These are phyloP conservation scores for Fistulinella prunicolor DNA, from an alignment of 768 basidiomycete genomes.

Conservation along the genomic window DNA sequence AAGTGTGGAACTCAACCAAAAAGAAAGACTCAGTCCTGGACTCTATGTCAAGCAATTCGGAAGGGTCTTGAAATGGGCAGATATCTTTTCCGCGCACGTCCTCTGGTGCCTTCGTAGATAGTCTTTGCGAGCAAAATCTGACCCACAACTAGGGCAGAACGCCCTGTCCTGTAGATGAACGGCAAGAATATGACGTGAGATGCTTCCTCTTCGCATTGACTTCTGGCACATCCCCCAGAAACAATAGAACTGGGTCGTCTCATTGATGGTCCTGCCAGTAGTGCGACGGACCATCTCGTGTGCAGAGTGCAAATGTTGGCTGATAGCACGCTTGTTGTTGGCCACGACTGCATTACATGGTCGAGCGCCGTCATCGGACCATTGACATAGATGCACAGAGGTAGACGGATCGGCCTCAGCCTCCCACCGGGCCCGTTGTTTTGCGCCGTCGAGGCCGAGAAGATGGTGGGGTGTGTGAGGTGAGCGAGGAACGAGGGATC, in stretches of 20 bases:
- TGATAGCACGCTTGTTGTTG: conserved; percentile 11
- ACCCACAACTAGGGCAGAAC: conserved; percentile 14
- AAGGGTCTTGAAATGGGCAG: too few relatives aligned
- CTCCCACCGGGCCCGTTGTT: too few relatives aligned
- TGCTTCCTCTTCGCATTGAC: conserved; percentile 25
- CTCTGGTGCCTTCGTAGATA: conserved; percentile 25
- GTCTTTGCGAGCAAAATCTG: conserved; percentile 23
- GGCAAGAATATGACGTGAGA: conserved; percentile 22
- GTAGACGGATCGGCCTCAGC: too few relatives aligned
- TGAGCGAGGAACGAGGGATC: too few relatives aligned
- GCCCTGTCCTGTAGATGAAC: conserved; percentile 24
- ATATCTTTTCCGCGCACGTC: conserved; percentile 1
- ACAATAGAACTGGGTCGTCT: conserved; percentile 6
- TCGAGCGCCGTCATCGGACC: too few relatives aligned
- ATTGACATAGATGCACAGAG: too few relatives aligned
- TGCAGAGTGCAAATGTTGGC: conserved; percentile 4
- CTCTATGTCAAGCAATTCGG: background rate
- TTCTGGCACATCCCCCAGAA: conserved; percentile 17
- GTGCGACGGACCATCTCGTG: conserved; percentile 6
- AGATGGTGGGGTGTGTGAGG: too few relatives aligned
- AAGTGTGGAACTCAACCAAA: too few relatives aligned
- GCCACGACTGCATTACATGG: background rate
- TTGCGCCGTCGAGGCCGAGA: too few relatives aligned
- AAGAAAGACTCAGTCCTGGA: too few relatives aligned
- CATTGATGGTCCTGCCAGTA: background rate